A percentile compares a stretch with the other conserved stretches of the same genome.
phyloP scores from a whole-genome alignment of 2,329 filamentous ascomycete genomes.

The Pezicula rhizophila region DNA sequence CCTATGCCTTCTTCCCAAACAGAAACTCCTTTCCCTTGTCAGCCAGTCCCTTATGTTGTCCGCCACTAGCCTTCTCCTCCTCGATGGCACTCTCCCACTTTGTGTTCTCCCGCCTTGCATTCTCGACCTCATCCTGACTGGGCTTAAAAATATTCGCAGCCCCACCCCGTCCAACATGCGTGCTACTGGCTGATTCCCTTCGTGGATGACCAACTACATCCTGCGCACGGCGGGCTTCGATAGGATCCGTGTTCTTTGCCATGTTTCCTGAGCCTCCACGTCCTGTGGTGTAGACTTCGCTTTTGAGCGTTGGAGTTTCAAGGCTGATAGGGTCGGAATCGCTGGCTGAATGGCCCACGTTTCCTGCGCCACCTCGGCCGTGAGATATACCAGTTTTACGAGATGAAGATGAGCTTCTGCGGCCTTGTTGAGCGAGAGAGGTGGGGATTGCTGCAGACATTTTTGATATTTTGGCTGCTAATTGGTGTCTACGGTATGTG shows the following conservation, averaged over 20 bases:
- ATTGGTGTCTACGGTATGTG: not conserved
- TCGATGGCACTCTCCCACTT: constrained; percentile 21
- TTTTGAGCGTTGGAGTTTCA: constrained; percentile 77
- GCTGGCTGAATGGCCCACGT: constrained; percentile 53
- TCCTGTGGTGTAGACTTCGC: constrained; percentile 79
- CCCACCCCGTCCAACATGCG: constrained; percentile 68
- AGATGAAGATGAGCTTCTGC: constrained; percentile 15
- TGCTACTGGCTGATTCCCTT: constrained; percentile 50
- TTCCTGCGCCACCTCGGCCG: constrained; percentile 70
- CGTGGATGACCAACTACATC: constrained; percentile 62
- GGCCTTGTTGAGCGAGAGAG: constrained; percentile 10
- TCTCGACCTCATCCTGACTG: constrained; percentile 26
- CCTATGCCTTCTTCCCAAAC: constrained; percentile 30
- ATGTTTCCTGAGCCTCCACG: constrained; percentile 88
- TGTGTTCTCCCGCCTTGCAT: constrained; percentile 25
- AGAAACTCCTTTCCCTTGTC: constrained; percentile 49
- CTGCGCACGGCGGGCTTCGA: constrained; percentile 71
- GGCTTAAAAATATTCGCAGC: constrained; percentile 63
- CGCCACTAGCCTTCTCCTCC: constrained; percentile 15
- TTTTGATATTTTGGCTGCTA: constrained; percentile 16
- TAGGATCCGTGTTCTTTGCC: constrained; percentile 64
- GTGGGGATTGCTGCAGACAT: constrained; percentile 18
- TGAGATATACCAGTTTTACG: constrained; percentile 41
- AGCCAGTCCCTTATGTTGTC: constrained; percentile 34
- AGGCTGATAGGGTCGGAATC: constrained; percentile 57